phyloP scores from a whole-genome alignment of 371 early-diverging fungal genomes.

The Actinomortierella ambigua region DNA sequence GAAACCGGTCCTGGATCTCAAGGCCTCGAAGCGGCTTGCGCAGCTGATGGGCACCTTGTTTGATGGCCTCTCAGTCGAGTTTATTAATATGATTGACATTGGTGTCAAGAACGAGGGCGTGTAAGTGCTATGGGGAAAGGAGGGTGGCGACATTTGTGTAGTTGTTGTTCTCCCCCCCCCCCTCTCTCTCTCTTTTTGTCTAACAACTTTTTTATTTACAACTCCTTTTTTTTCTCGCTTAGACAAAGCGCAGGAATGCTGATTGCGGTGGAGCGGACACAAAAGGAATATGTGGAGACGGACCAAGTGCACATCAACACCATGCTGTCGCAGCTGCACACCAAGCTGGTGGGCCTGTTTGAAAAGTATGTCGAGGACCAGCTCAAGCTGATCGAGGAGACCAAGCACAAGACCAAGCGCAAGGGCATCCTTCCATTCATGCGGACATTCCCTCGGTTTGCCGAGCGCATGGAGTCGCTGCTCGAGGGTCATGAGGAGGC shows the following conservation, averaged over 20 bases:
- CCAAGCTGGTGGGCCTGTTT: conserved; percentile 72
- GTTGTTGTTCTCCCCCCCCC: background rate
- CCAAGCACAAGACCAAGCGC: conserved; percentile 85
- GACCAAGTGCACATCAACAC: conserved; percentile 57
- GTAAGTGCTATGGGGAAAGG: conserved; percentile 44
- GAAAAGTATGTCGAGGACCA: conserved; percentile 90
- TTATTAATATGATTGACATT: conserved; percentile 75
- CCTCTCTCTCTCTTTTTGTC: background rate
- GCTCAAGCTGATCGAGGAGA: conserved; percentile 88
- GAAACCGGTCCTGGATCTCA: conserved; percentile 30
- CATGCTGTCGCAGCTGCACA: conserved; percentile 70
- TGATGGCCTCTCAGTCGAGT: conserved; percentile 73
- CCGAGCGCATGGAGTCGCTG: conserved; percentile 72
- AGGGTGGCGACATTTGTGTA: background rate
- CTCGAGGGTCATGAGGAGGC: conserved; percentile 54
- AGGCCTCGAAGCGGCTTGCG: conserved; percentile 36
- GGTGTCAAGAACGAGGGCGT: conserved; percentile 81
- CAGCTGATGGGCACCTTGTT: conserved; percentile 82
- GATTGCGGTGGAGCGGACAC: conserved; percentile 75
- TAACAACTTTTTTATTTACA: background rate
- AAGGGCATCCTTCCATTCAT: conserved; percentile 88
- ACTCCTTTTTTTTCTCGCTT: conserved; percentile 3
- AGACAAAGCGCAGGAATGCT: conserved; percentile 84
- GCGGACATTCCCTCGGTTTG: conserved; percentile 88
- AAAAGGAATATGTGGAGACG: conserved; percentile 65